Conservation (phyloP, 208 protist genomes). For the Acanthamoeba divionensis region DNA sequence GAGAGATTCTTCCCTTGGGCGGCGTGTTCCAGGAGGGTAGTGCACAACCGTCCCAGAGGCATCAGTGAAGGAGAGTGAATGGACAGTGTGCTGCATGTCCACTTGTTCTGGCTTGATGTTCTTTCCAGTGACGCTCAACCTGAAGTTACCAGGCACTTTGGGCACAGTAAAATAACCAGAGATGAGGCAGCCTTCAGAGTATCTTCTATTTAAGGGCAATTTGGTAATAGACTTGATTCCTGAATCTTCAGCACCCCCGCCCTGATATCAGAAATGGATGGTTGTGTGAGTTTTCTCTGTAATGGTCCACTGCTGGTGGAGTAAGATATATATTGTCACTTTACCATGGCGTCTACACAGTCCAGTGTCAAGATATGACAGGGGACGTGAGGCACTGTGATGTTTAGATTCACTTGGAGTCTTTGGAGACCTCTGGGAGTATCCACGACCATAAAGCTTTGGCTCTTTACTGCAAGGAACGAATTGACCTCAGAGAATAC, state of each 20-base stretch:
- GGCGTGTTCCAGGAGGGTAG: too few species aligned
- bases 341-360: slow-evolving; percentile 12
- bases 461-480: not conserved
- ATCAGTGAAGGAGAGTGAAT: slow-evolving; percentile 34
- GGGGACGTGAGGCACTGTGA: not conserved
- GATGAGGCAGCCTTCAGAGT: not conserved
- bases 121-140: not conserved
- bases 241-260: not conserved
- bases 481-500: not conserved
- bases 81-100: not conserved
- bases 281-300: not conserved
- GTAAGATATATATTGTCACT: too few species aligned
- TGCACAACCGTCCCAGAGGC: too few species aligned
- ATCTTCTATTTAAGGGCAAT: not conserved
- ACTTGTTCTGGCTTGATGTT: not conserved
- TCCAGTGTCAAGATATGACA: not conserved
- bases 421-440: not conserved
- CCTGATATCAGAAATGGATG: not conserved
- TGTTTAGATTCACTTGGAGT: slow-evolving; percentile 4
- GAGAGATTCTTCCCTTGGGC: too few species aligned
- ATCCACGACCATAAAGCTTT: slow-evolving; percentile 21
- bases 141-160: slow-evolving; percentile 45
- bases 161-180: slow-evolving; percentile 22
- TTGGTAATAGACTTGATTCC: slow-evolving; percentile 24
- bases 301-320: too few species aligned